phyloP scores from a whole-genome alignment of 2,329 filamentous ascomycete species.

The Periconia macrospinosa region DNA sequence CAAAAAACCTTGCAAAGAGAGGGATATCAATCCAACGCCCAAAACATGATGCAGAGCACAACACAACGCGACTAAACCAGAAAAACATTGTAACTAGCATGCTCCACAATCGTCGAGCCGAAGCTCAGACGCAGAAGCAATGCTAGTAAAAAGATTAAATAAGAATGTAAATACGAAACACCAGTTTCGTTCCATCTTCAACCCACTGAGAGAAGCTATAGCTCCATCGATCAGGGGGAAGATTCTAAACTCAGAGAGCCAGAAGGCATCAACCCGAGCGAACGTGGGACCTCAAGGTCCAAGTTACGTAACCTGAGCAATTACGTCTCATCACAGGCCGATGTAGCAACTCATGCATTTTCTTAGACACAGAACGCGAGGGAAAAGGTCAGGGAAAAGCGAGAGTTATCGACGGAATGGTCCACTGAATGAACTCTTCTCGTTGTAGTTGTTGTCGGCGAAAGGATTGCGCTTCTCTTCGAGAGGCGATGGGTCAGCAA shows the following conservation, averaged over 20 bases:
- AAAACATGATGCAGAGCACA: conserved; percentile 39
- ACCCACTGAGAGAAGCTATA: conserved; percentile 30
- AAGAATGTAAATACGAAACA: conserved; percentile 37
- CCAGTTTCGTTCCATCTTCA: conserved; percentile 31
- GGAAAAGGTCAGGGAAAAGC: conserved; percentile 50
- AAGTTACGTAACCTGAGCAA: conserved; percentile 47
- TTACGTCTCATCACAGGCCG: conserved; percentile 45
- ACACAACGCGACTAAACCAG: conserved; percentile 39
- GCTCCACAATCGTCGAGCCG: conserved; percentile 6
- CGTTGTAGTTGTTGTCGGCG: conserved; percentile 25
- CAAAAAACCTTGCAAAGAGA: conserved; percentile 26
- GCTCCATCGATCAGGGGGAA: conserved; percentile 44
- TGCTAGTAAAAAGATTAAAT: conserved; percentile 13
- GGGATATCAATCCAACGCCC: conserved; percentile 42
- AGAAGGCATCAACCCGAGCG: conserved; percentile 32
- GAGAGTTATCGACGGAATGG: conserved; percentile 38
- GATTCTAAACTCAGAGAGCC: conserved; percentile 36
- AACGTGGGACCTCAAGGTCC: conserved; percentile 37
- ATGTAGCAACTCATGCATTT: conserved; percentile 17
- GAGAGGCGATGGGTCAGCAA: conserved; percentile 47
- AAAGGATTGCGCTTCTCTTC: conserved; percentile 41
- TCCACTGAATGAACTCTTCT: conserved; percentile 45
- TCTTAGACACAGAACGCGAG: conserved; percentile 47
- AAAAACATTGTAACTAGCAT: conserved; percentile 22
- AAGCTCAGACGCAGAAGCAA: conserved; percentile 11